Evolutionary conservation across 345 rosid species (phyloP).

Genomic region (Xanthoceras sorbifolium): DNA sequence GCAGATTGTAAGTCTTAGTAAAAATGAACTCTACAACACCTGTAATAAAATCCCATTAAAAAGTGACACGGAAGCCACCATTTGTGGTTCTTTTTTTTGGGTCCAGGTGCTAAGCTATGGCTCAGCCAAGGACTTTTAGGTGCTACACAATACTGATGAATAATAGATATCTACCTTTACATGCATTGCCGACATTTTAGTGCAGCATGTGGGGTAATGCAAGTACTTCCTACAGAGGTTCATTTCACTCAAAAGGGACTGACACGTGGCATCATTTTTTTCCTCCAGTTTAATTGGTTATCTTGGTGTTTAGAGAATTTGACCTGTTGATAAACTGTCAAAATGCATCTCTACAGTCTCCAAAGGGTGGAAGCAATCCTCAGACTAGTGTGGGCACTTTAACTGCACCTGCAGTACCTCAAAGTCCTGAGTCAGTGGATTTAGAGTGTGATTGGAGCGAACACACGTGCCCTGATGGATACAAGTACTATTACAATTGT

Average conservation of each 20-base stretch:
- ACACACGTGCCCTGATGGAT: constrained; percentile 83
- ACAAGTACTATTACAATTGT: constrained; percentile 80
- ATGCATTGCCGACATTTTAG: not conserved
- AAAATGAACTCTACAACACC: not conserved
- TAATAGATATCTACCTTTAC: not conserved
- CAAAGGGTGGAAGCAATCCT: constrained; percentile 32
- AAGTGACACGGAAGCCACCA: not conserved
- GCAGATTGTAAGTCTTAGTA: not conserved
- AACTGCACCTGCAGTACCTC: constrained; percentile 29
- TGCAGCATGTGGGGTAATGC: not conserved
- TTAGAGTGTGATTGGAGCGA: constrained; percentile 91
- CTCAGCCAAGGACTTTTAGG: constrained; percentile 6
- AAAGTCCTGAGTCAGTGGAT: constrained; percentile 38
- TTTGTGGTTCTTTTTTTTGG: not conserved
- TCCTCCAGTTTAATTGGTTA: constrained; percentile 1
- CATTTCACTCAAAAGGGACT: not conserved
- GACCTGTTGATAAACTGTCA: not conserved
- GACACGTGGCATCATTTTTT: not conserved
- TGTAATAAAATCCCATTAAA: not conserved
- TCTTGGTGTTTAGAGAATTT: not conserved
- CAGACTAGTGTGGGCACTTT: constrained; percentile 33
- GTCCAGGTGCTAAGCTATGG: not conserved
- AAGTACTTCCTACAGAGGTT: not conserved
- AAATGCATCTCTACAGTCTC: constrained; percentile 33
- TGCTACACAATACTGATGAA: not conserved